Evolutionary conservation across 768 basidiomycete species (phyloP).

Genomic region (Postia placenta): DNA sequence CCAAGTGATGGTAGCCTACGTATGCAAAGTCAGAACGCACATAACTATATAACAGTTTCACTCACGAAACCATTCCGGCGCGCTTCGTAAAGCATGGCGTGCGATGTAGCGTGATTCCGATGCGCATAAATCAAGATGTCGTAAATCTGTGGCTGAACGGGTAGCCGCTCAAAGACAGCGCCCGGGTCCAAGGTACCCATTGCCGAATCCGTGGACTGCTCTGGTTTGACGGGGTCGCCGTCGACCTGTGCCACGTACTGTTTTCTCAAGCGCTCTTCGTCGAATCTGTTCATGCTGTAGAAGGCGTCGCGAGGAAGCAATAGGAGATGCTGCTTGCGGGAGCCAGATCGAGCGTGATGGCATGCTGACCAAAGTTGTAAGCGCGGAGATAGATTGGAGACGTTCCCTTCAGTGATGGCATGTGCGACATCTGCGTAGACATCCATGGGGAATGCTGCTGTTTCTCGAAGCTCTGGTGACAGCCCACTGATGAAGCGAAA

Average conservation of each 20-base stretch:
- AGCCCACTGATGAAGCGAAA: slow-evolving; percentile 43
- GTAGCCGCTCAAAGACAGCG: slow-evolving; percentile 53
- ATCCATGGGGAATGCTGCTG: slow-evolving; percentile 50
- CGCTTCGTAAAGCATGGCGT: slow-evolving; percentile 50
- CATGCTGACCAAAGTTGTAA: slow-evolving; percentile 47
- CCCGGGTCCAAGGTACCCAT: slow-evolving; percentile 25
- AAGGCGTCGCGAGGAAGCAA: slow-evolving; percentile 55
- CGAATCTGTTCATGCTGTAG: slow-evolving; percentile 42
- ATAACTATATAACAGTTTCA: slow-evolving; percentile 8
- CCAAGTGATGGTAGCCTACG: slow-evolving; percentile 64
- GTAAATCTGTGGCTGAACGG: slow-evolving; percentile 62
- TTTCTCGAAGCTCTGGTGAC: slow-evolving; percentile 52
- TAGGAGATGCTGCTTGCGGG: slow-evolving; percentile 50
- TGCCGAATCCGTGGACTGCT: slow-evolving; percentile 14
- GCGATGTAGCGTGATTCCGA: slow-evolving; percentile 47
- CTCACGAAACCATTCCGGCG: slow-evolving; percentile 57
- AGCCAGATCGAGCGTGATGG: slow-evolving; percentile 59
- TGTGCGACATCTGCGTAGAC: slow-evolving; percentile 46
- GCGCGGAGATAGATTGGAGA: slow-evolving; percentile 31
- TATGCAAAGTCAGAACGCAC: slow-evolving; percentile 5
- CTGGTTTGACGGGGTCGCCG: slow-evolving; percentile 11
- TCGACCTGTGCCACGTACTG: slow-evolving; percentile 40
- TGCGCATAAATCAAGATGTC: slow-evolving; percentile 66
- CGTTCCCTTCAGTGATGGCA: slow-evolving; percentile 34
- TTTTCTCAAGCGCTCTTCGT: slow-evolving; percentile 43